Evolutionary conservation across 2,329 filamentous ascomycete species (phyloP).

Genomic region (Metarhizium album): DNA sequence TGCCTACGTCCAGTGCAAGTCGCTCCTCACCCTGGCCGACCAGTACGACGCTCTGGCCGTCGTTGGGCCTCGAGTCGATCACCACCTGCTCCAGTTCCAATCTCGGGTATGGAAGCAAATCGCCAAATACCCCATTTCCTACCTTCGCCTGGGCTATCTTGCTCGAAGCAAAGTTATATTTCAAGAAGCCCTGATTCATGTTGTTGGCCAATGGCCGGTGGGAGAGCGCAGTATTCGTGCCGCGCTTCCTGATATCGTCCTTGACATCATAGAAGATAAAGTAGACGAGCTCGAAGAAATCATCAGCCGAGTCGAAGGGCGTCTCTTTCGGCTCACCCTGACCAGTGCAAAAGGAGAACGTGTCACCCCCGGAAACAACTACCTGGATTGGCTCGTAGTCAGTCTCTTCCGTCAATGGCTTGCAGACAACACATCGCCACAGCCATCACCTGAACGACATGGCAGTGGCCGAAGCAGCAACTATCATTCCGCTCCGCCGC

Average conservation of each 20-base stretch:
- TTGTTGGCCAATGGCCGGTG: slow-evolving; percentile 86
- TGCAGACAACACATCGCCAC: slow-evolving; percentile 75
- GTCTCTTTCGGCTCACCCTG: slow-evolving; percentile 70
- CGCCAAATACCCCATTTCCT: slow-evolving; percentile 88
- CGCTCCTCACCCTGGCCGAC: slow-evolving; percentile 77
- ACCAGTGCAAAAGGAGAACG: slow-evolving; percentile 72
- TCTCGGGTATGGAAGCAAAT: slow-evolving; percentile 91
- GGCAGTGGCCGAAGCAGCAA: slow-evolving; percentile 8
- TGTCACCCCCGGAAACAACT: slow-evolving; percentile 67
- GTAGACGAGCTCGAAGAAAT: slow-evolving; percentile 82
- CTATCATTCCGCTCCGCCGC: slow-evolving; percentile 16
- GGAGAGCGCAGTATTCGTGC: slow-evolving; percentile 67
- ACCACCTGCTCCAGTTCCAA: slow-evolving; percentile 87
- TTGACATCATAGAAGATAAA: slow-evolving; percentile 91
- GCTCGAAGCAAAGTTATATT: slow-evolving; percentile 76
- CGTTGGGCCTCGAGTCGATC: slow-evolving; percentile 81
- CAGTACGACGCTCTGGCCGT: slow-evolving; percentile 87
- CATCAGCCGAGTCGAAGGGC: slow-evolving; percentile 67
- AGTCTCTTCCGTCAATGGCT: slow-evolving; percentile 88
- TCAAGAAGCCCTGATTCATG: slow-evolving; percentile 80
- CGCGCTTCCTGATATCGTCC: slow-evolving; percentile 60
- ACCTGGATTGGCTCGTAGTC: slow-evolving; percentile 82
- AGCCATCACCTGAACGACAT: slow-evolving; percentile 30
- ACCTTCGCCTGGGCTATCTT: slow-evolving; percentile 80
- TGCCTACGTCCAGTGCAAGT: slow-evolving; percentile 90